Evolutionary conservation across 2,329 filamentous ascomycete genomes (phyloP).

Genomic region (Phaeosphaeria sp.): DNA sequence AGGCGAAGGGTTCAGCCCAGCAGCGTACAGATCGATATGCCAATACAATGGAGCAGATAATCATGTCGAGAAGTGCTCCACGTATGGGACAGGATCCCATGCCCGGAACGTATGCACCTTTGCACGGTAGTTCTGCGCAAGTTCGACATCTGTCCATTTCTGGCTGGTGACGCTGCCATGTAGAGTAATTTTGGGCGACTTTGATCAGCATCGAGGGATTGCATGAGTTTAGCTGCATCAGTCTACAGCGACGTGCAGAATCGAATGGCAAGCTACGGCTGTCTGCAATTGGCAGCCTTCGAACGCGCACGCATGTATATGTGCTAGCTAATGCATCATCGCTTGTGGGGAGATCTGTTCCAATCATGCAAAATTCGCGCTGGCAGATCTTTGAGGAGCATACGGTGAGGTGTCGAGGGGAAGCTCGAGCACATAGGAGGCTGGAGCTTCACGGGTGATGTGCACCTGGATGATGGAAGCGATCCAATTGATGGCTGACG

Average conservation of each 20-base stretch:
- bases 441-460: not conserved
- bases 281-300: not conserved
- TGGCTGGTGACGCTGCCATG: not conserved
- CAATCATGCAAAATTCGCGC: not conserved
- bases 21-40: not conserved
- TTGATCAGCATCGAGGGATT: not conserved
- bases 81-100: not conserved
- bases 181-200: not conserved
- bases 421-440: not conserved
- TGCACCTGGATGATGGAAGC: constrained; percentile 3
- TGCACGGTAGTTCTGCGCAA: not conserved
- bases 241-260: constrained; percentile 2
- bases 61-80: not conserved
- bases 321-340: not conserved
- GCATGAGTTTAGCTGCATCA: not conserved
- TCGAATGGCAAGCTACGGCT: not conserved
- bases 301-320: not conserved
- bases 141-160: constrained; percentile 1
- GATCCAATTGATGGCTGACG: constrained; percentile 3
- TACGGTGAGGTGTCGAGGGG: not conserved
- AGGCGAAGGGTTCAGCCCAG: not conserved
- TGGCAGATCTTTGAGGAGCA: not conserved
- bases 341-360: not conserved
- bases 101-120: not conserved
- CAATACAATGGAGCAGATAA: not conserved